Base-by-base conservation (phyloP, 768 basidiomycete species). In the Daedaleopsis nitida region DNA sequence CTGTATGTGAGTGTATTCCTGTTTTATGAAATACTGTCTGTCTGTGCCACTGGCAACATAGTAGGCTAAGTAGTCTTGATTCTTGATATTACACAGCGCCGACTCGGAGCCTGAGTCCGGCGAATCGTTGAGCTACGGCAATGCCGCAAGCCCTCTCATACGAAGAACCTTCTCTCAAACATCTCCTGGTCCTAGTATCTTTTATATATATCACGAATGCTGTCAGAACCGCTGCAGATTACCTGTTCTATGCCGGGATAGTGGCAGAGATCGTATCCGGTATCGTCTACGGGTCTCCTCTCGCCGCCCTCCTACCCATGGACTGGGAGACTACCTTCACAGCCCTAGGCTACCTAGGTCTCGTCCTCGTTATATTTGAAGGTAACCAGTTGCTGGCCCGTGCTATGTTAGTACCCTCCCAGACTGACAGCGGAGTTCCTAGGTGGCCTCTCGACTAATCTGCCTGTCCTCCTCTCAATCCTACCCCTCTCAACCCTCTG, bases 181-280 rank as follows among this genome's bases (percentile, higher is more conserved):
- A 68, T 24, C 72, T 87, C 9, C 75, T 87, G 54, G 74, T 82
- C 43, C 65, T 84, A 10, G 66, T 78, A n/a, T 78, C 81, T n/a
- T 85, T 85, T 62, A 64, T 89, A 13, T 82, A 78, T 70, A 72
- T 87, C 17, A 72, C 86, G 51, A 83, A 85, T 65, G 69, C 81
- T 47, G 74, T 78, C 17, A 77, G 84, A 21, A 66, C 69, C 34
- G n/a, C 82, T 14, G 77, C 80, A 14, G 73, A 80, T 47, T 63
- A 64, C 38, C 21, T 71, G 5, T 70, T 84, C 11, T 73, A 81
- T 63, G 83, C 81, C 1, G 80, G 79, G 1, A 66, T 81, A 0
- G 70, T 87, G 42, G 85, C 85, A 5, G 80, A 85, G 38, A 77
- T 86, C n/a, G 67, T 76, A 21, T 65, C 86, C 12, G 86, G 87